phyloP scores from a whole-genome alignment of 2,329 filamentous ascomycete genomes.

The Ophiostoma triangulosporum region DNA sequence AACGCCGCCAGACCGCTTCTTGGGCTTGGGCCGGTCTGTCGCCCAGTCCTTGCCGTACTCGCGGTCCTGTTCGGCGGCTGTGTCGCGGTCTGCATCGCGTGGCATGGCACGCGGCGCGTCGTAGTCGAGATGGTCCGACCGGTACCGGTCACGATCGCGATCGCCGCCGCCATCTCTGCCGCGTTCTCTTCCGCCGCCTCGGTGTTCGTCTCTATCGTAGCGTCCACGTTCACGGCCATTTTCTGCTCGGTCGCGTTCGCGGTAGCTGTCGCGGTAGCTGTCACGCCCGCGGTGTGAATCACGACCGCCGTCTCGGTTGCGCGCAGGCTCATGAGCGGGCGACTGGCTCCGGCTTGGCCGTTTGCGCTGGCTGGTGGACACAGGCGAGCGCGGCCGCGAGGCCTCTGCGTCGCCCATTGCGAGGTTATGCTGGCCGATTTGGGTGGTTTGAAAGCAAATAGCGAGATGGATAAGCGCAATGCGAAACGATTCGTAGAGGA shows the following conservation, averaged over 20 bases:
- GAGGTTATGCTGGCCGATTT: background rate
- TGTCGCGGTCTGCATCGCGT: conserved; percentile 13
- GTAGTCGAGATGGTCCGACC: background rate
- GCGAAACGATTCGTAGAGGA: no score
- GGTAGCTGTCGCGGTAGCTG: conserved; percentile 8
- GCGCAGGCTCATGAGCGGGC: background rate
- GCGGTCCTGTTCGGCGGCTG: conserved; percentile 3
- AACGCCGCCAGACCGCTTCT: conserved; percentile 19
- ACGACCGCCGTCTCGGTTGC: background rate
- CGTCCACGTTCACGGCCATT: background rate
- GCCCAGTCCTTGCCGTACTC: conserved; percentile 17
- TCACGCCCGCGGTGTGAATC: conserved; percentile 5
- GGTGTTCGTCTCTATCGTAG: conserved; percentile 12
- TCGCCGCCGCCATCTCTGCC: no score
- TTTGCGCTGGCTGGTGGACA: background rate
- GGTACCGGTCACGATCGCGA: background rate
- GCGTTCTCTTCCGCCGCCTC: conserved; percentile 11
- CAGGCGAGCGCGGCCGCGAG: conserved; percentile 3
- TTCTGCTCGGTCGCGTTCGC: conserved; percentile 13
- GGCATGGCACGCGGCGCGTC: background rate
- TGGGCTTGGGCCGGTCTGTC: conserved; percentile 19
- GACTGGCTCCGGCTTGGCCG: conserved; percentile 9
- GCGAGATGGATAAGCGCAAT: no score
- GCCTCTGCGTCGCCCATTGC: conserved; percentile 5
- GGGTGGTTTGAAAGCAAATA: no score